Evolutionary conservation across 306 rosid species (phyloP).

Genomic region (Corylus americana): DNA sequence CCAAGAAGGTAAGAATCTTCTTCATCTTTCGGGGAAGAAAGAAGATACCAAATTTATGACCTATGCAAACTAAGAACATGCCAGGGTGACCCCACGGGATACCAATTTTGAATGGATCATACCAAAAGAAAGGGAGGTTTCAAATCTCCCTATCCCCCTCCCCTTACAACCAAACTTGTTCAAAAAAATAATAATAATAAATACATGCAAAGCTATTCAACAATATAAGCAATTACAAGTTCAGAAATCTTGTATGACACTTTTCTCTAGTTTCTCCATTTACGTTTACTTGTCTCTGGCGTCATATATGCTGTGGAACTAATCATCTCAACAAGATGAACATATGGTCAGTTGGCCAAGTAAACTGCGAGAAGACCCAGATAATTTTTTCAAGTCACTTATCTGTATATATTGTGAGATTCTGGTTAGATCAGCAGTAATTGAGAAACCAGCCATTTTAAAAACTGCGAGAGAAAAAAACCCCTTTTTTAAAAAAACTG

Average conservation of each 20-base stretch:
- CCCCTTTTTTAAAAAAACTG: too few relatives aligned
- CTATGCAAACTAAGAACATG: neutral
- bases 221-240: conserved; percentile 1
- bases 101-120: neutral
- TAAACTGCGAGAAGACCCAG: neutral
- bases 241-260: neutral
- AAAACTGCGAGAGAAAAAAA: too few relatives aligned
- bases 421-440: neutral
- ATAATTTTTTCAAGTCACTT: neutral
- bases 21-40: neutral
- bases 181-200: neutral
- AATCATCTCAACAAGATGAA: neutral
- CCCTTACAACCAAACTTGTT: neutral
- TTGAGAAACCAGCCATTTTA: too few relatives aligned
- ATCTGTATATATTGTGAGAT: neutral
- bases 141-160: too few relatives aligned
- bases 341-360: neutral
- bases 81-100: neutral
- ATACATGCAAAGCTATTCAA: neutral
- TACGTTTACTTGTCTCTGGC: neutral
- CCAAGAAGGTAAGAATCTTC: neutral
- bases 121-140: too few relatives aligned
- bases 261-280: neutral
- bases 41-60: neutral
- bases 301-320: neutral